Percentiles rank a stretch among this genome's conserved stretches.
phyloP scores from a whole-genome alignment of 2,329 filamentous ascomycete genomes.

The Colletotrichum tropicicola region DNA sequence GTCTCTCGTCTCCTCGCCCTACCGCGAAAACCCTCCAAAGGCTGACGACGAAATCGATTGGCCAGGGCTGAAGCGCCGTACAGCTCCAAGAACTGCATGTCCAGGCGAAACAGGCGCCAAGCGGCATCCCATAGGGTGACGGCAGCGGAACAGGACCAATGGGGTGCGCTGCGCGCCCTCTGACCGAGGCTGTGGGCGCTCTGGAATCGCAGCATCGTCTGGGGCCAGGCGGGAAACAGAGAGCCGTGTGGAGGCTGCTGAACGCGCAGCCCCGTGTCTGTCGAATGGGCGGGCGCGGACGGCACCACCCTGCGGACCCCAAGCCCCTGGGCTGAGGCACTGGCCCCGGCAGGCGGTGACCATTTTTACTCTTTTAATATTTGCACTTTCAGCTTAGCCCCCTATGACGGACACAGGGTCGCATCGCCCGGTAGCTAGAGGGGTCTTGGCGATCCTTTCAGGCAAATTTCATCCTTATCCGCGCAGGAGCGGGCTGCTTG shows the following conservation, averaged over 20 bases:
- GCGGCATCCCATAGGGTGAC: not conserved
- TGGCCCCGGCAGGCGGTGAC: constrained; percentile 2
- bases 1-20: no score
- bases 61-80: not conserved
- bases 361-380: not conserved
- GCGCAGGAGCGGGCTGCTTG: not conserved
- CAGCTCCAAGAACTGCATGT: not conserved
- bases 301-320: constrained; percentile 3
- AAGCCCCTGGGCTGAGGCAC: constrained; percentile 12
- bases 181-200: not conserved
- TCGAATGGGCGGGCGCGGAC: constrained; percentile 9
- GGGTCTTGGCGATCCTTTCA: constrained; percentile 20
- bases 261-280: not conserved
- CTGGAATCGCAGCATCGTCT: not conserved
- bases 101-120: not conserved
- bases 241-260: not conserved
- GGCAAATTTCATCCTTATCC: constrained; percentile 8
- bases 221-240: constrained; percentile 13
- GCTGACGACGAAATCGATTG: no score
- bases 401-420: constrained; percentile 12
- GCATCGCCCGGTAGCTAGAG: constrained; percentile 14
- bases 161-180: not conserved
- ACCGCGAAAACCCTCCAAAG: no score
- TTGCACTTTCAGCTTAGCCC: constrained; percentile 27
- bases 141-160: constrained; percentile 1